Base-by-base conservation (phyloP, 2,329 filamentous ascomycete genomes). In the Trichothecium roseum region DNA sequence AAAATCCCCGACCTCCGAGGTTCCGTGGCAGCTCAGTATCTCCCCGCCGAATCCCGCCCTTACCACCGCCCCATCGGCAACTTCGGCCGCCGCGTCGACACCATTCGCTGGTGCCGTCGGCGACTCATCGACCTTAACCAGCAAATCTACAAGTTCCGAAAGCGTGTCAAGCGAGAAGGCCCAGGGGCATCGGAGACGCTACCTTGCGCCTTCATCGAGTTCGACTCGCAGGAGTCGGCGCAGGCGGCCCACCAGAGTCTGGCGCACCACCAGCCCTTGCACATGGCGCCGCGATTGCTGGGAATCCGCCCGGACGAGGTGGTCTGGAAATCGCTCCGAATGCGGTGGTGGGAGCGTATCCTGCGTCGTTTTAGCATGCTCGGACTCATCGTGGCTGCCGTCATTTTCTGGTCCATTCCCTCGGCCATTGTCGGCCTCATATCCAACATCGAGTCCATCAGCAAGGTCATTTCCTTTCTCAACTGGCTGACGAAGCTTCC, bases 181-280 rank as follows among this genome's bases (percentile, higher is more conserved):
- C 33, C 17, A 24, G 35, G 16, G 28, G 30, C 24, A 32, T 18
- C 32, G 18, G 18, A 32, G 41, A 72, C 76, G 42, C 65, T 86
- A 22, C 76, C 81, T 12, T 81, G 86, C 16, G 84, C 91, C 9
- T 98, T 98, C 49, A 78, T 98, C 44, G 88, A 96, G 54, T 98
- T 96, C 51, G 69, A 74, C 41, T 77, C 72, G 2, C 85, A 94
- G 53, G 74, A 81, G 37, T 82, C 84, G 37, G 91, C 91, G 12
- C 88, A 98, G 57, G 71, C 74, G 36, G 89, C 89, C 12, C 89
- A 77, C 54, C 91, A 98, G 56, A 79, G 83, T 17, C 69, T 96
- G 8, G 78, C 87, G 3, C 87, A 91, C 59, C 84, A 91, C 54
- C 74, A 84, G 37, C 78, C 83, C 18, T 65, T 89, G 29, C 83